phyloP scores from a whole-genome alignment of 148 eudicot species.

The Mesembryanthemum crystallinum region DNA sequence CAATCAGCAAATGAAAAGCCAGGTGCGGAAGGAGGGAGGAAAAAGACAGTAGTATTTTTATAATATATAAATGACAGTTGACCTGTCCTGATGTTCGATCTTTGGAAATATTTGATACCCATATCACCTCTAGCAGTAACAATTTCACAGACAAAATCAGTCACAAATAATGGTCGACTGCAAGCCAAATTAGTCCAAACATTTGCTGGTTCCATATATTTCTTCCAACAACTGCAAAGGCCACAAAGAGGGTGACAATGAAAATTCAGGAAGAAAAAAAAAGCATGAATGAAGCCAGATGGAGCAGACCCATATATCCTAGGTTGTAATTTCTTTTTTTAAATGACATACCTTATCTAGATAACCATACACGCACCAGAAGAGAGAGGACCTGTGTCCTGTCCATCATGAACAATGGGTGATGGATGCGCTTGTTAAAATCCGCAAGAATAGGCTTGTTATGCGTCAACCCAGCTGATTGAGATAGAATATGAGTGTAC shows the following conservation, averaged over 20 bases:
- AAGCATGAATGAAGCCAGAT: neutral
- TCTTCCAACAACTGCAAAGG: neutral
- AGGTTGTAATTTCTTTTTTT: neutral
- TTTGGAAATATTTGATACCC: neutral
- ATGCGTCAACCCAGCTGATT: slow-evolving; percentile 6
- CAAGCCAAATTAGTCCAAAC: neutral
- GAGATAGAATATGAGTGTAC: slow-evolving; percentile 3
- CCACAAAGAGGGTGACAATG: neutral
- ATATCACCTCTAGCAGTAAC: neutral
- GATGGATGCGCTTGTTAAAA: neutral
- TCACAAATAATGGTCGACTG: neutral
- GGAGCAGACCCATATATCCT: neutral
- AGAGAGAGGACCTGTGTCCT: neutral
- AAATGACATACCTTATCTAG: neutral
- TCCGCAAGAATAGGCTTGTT: neutral
- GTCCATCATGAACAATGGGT: neutral
- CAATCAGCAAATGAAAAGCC: neutral
- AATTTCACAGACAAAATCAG: neutral
- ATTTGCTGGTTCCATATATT: neutral
- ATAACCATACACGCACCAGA: neutral
- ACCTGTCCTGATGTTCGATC: neutral
- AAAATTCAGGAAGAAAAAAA: neutral
- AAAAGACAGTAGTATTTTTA: neutral
- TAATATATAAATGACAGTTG: too few relatives aligned
- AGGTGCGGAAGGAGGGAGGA: neutral